These are phyloP conservation scores for Crithidia fasciculata DNA, from an alignment of 208 protist genomes.

Conservation along the genomic window DNA sequence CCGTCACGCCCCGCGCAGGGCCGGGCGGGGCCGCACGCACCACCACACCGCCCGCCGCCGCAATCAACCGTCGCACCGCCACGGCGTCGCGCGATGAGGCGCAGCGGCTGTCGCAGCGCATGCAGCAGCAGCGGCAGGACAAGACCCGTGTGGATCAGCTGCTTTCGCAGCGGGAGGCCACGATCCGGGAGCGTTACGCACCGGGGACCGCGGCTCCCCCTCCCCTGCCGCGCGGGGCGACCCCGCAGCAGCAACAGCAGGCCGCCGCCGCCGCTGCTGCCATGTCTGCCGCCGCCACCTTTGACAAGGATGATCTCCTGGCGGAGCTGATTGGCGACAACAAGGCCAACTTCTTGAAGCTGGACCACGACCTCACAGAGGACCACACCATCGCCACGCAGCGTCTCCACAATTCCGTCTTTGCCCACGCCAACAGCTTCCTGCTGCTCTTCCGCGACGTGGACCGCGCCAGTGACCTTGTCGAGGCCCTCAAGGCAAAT, in stretches of 20 bases:
- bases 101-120: conserved; percentile 27
- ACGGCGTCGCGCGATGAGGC: conserved; percentile 20
- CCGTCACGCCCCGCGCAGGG: background rate
- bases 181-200: conserved; percentile 65
- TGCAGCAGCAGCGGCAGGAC: conserved; percentile 39
- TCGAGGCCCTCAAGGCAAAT: conserved; percentile 81
- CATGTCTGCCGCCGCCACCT: conserved; percentile 32
- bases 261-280: conserved; percentile 7
- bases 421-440: conserved; percentile 78
- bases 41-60: background rate
- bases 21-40: background rate
- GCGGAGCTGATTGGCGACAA: conserved; percentile 57
- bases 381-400: conserved; percentile 73
- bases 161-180: conserved; percentile 50
- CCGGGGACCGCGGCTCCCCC: conserved; percentile 21
- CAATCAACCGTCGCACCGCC: conserved; percentile 3
- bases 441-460: conserved; percentile 86
- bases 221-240: background rate
- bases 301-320: conserved; percentile 77
- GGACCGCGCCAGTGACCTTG: conserved; percentile 64
- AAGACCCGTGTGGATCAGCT: conserved; percentile 31
- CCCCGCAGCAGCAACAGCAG: conserved; percentile 18
- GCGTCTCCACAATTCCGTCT: conserved; percentile 73
- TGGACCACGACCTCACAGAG: conserved; percentile 79
- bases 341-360: conserved; percentile 68